These are phyloP conservation scores for Emergomyces pasteurianus DNA, from an alignment of 2,329 filamentous ascomycete genomes.

Conservation along the genomic window DNA sequence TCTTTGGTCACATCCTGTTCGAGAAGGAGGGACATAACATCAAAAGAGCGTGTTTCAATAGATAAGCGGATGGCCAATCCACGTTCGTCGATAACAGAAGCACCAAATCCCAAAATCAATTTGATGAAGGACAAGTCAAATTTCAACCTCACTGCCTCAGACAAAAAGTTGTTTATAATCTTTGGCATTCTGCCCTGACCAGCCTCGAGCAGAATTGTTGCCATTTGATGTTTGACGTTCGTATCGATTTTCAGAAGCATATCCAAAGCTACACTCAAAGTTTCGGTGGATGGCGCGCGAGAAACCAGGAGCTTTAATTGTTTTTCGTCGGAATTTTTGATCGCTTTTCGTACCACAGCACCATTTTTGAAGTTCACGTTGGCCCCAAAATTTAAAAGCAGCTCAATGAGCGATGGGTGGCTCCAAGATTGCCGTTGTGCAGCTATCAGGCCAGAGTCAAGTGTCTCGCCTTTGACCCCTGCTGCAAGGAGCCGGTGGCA, in stretches of 20 bases:
- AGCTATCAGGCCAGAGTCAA: slow-evolving; percentile 7
- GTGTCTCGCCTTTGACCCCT: slow-evolving; percentile 9
- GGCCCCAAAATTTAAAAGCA: slow-evolving; percentile 11
- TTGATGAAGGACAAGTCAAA: slow-evolving; percentile 7
- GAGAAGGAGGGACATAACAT: slow-evolving; percentile 8
- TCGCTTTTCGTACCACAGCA: slow-evolving; percentile 8
- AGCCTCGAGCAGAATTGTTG: slow-evolving; percentile 7
- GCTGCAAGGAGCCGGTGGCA: slow-evolving; percentile 10
- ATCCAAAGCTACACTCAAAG: slow-evolving; percentile 5
- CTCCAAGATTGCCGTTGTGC: slow-evolving; percentile 7
- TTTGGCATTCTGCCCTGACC: slow-evolving; percentile 3
- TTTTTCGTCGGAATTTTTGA: slow-evolving; percentile 8
- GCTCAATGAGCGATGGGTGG: slow-evolving; percentile 7
- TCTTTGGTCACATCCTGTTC: slow-evolving; percentile 4
- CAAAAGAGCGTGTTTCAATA: slow-evolving; percentile 7
- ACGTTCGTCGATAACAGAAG: slow-evolving; percentile 9
- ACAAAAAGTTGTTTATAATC: slow-evolving; percentile 3
- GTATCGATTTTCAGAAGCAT: slow-evolving; percentile 3
- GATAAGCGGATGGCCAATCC: slow-evolving; percentile 8
- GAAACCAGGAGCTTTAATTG: slow-evolving; percentile 9
- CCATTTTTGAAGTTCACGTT: slow-evolving; percentile 11
- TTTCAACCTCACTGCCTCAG: slow-evolving; percentile 5
- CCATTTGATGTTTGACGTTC: slow-evolving; percentile 7
- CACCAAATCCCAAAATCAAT: slow-evolving; percentile 11
- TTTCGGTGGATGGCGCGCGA: slow-evolving; percentile 6